Evolutionary conservation across 2,329 filamentous ascomycete genomes (phyloP).

Genomic region (Myriosclerotinia scirpicola): DNA sequence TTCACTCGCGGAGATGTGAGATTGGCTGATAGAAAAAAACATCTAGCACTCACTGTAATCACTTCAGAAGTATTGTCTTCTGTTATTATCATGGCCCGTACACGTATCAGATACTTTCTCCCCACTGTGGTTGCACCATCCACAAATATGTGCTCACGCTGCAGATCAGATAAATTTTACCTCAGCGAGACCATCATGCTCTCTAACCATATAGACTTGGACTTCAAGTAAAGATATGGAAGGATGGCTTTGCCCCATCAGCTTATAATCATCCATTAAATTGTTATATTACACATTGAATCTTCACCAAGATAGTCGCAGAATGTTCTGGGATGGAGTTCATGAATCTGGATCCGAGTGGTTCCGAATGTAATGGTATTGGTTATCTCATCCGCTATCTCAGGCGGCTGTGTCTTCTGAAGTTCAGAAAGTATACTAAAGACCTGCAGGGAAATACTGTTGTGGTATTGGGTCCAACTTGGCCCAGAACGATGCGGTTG

Average conservation of each 20-base stretch:
- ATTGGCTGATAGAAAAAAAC: background rate
- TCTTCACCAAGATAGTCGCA: background rate
- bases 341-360: background rate
- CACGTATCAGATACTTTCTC: background rate
- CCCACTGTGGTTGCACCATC: too few species aligned
- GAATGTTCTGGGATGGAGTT: background rate
- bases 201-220: background rate
- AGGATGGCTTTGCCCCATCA: background rate
- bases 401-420: background rate
- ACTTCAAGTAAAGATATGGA: background rate
- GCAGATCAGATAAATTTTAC: background rate
- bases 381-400: background rate
- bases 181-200: too few species aligned
- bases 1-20: background rate
- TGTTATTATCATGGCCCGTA: background rate
- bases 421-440: background rate
- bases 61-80: background rate
- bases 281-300: background rate
- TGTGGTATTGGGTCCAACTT: background rate
- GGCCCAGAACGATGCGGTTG: background rate
- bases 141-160: background rate
- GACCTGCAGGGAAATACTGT: background rate
- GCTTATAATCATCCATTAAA: background rate
- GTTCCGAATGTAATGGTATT: background rate
- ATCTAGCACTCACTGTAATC: background rate